Evolutionary conservation across 2,329 filamentous ascomycete species (phyloP), one percentile per base, ranked within the genome.

Genomic region (Diplocarpon mali): DNA sequence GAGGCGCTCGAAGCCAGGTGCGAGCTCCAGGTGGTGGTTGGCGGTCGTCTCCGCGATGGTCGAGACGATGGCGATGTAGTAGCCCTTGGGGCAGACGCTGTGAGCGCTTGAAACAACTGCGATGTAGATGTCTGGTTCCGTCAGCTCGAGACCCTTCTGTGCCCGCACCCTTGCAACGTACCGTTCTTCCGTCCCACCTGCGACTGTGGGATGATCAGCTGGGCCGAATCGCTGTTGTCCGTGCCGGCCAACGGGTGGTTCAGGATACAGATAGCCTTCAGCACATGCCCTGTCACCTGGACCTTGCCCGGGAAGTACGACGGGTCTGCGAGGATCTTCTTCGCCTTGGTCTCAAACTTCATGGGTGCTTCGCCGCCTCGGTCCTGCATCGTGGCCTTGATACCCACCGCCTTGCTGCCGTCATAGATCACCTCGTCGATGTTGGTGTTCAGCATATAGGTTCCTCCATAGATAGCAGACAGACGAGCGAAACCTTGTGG

Each of bases 21-120:
- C 80, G 35, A 98, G 80, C 71, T 98, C 92, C 46, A 95, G 73
- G 67, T 98, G 92, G 69, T 95, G 89, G 75, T 98, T 96, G 53
- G 85, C 81, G 50, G 80, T 71, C 36, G 80, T 82, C 73, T 98
- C 93, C 53, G 92, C 87, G 62, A 98, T 95, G 48, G 92, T 98
- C 38, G 88, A 95, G 54, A 98, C 90, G 50, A 96, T 98, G 59
- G 92, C 92, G 58, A 98, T 87, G 73, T 93, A 98, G 78, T 95
- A 96, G 50, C 90, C 90, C 76, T 95, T 94, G 60, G 93, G 92
- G 71, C 90, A 96, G 58, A 98, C 93, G 60, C 94, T 96, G 72
- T 98, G 93, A 31, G 89, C 86, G 32, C 86, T 87, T 1, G 89
- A 95, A 48, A 98, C 88, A 64, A 92, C 85, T 46, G 92, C 90